A percentile compares a stretch with the other conserved stretches of the same genome.
Evolutionary conservation across 2,329 filamentous ascomycete species (phyloP).

Genomic region (Aureobasidium sp.): DNA sequence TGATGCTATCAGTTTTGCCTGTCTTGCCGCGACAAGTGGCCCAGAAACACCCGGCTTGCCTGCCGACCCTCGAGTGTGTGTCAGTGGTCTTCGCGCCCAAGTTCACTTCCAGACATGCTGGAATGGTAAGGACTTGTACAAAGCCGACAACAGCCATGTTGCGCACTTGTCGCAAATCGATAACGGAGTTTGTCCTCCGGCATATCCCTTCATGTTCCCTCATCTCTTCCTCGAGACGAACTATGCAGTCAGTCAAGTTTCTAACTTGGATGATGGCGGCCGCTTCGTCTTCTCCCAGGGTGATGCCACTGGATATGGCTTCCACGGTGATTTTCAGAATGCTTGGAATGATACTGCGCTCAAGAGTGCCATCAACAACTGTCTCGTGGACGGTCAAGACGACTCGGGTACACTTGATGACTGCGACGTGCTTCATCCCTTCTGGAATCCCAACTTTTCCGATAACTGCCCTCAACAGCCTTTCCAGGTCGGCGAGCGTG

Average conservation of each 20-base stretch:
- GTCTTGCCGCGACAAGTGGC: constrained; percentile 18
- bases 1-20: constrained; percentile 28
- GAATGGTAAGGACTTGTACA: constrained; percentile 32
- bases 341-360: constrained; percentile 41
- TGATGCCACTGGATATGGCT: constrained; percentile 46
- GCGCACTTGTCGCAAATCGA: constrained; percentile 35
- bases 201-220: constrained; percentile 30
- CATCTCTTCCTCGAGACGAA: constrained; percentile 38
- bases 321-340: constrained; percentile 50
- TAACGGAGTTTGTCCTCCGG: constrained; percentile 37
- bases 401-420: constrained; percentile 29
- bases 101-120: constrained; percentile 35
- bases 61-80: constrained; percentile 25
- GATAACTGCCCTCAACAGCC: constrained; percentile 26
- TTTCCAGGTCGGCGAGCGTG: constrained; percentile 25
- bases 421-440: constrained; percentile 28
- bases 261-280: constrained; percentile 29
- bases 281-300: constrained; percentile 43
- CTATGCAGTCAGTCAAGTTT: constrained; percentile 30
- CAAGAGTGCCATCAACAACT: constrained; percentile 31
- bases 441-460: constrained; percentile 23
- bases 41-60: constrained; percentile 26
- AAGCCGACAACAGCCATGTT: constrained; percentile 36
- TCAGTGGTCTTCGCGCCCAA: constrained; percentile 31
- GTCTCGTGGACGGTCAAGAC: constrained; percentile 25